Percentiles rank a stretch among this genome's conserved stretches.
Conservation (phyloP, 495 filamentous ascomycete genomes). For the Echria macrotheca region DNA sequence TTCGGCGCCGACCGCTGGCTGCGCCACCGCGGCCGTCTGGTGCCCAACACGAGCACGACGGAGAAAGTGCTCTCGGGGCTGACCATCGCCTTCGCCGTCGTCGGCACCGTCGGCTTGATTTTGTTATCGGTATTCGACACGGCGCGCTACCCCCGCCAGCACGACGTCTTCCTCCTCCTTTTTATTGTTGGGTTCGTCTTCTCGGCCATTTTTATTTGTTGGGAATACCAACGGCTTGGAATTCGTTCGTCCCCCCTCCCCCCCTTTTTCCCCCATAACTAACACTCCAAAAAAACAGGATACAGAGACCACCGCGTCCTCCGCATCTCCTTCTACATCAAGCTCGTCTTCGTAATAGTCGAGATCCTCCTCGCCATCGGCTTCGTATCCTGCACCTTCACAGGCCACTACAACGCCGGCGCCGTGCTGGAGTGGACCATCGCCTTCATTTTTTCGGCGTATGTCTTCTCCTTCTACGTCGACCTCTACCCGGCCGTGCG, state of each 20-base stretch:
- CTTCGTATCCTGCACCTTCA: constrained; percentile 45
- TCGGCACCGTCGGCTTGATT: constrained; percentile 75
- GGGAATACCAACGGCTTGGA: constrained; percentile 80
- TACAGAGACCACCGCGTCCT: constrained; percentile 70
- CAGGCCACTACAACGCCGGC: constrained; percentile 44
- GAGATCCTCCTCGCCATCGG: constrained; percentile 70
- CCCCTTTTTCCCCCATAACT: not conserved
- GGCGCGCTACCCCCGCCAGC: constrained; percentile 52
- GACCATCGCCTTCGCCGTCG: constrained; percentile 66
- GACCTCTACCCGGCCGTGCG: constrained; percentile 78
- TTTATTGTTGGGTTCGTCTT: constrained; percentile 84
- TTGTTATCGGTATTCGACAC: constrained; percentile 84
- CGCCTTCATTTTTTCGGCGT: constrained; percentile 85
- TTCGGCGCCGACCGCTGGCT: constrained; percentile 79
- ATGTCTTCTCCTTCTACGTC: constrained; percentile 80
- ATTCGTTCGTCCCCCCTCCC: constrained; percentile 40
- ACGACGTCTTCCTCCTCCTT: constrained; percentile 71
- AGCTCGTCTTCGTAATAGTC: constrained; percentile 71
- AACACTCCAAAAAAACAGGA: constrained; percentile 29
- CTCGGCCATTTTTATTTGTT: constrained; percentile 77
- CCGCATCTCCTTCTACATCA: constrained; percentile 72
- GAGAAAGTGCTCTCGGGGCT: constrained; percentile 67
- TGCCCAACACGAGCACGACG: constrained; percentile 57
- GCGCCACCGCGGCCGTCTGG: constrained; percentile 67
- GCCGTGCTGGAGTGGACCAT: constrained; percentile 72